Evolutionary conservation across 768 basidiomycete species (phyloP), one percentile per base, ranked within the genome.

Genomic region (Serendipita sp.): DNA sequence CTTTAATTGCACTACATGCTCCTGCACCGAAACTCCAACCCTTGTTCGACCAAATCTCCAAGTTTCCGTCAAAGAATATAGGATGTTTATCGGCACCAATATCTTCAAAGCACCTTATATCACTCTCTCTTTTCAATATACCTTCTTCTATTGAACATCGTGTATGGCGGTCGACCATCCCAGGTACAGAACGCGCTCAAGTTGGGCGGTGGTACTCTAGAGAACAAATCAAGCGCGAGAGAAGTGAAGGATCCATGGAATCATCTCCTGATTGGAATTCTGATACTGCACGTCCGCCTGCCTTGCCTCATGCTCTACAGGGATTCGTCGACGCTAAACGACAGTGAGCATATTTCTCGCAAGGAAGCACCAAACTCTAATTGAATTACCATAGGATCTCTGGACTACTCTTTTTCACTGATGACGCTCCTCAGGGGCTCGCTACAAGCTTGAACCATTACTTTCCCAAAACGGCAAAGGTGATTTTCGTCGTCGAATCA

Each of bases 201-300:
- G 86, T 89, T 11, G 88, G 88, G 34, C 77, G 86, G 52, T 85
- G 85, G 85, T 85, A 86, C 3, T 60, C 56, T n/a, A 16, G 32
- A 18, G 56, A 60, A 30, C 56, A 60, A 36, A 60, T 60, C n/a
- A 51, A 51, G 18, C 18, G 30, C 30, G 48, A 51, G n/a, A 51
- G n/a, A n/a, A 8, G 2, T 41, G 41, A 41, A 7, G 7, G 13
- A 41, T 5, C 41, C 13, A 41, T 13, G 13, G 13, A 13, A 41
- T 41, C 7, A 13, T 7, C 7, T 13, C 41, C 41, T 7, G 13
- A 41, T 3, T 41, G 7, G 41, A 41, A 13, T 41, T 41, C 13
- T 5, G 41, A 41, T 13, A 13, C 41, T 1, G 41, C 41, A 8
- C 48, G 2, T 8, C 7, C n/a, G n/a, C 8, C 8, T 8, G n/a